Conservation (phyloP, 2,329 filamentous ascomycete species). For the Hansfordia pulvinata region DNA sequence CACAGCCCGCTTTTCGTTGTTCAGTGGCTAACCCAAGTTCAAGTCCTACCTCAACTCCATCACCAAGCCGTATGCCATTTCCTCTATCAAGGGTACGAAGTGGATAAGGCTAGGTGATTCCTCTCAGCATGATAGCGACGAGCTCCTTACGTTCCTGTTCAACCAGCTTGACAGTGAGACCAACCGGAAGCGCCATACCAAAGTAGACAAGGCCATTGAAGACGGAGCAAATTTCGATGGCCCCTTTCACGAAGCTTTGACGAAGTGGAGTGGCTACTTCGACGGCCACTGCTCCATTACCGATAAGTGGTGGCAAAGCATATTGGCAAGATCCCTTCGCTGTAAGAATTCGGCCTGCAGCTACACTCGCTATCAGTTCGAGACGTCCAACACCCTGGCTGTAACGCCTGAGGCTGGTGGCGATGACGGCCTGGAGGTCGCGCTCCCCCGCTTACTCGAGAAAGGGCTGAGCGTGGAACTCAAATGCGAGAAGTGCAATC, state of each 20-base stretch:
- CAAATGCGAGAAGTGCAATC: slow-evolving; percentile 63
- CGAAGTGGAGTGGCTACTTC: slow-evolving; percentile 62
- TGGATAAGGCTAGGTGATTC: slow-evolving; percentile 49
- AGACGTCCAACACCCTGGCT: slow-evolving; percentile 18
- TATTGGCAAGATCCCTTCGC: slow-evolving; percentile 50
- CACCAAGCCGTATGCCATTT: slow-evolving; percentile 30
- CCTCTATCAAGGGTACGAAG: slow-evolving; percentile 11
- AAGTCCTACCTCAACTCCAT: slow-evolving; percentile 53
- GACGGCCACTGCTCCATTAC: slow-evolving; percentile 63
- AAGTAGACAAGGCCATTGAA: slow-evolving; percentile 8
- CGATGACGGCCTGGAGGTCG: slow-evolving; percentile 1
- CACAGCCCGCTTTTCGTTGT: background rate
- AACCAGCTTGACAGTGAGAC: slow-evolving; percentile 78
- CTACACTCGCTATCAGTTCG: slow-evolving; percentile 45
- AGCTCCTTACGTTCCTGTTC: slow-evolving; percentile 75
- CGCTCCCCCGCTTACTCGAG: slow-evolving; percentile 9
- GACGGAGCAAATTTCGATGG: slow-evolving; percentile 10
- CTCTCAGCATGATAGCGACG: slow-evolving; percentile 80
- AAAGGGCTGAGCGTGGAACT: slow-evolving; percentile 58
- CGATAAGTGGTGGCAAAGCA: slow-evolving; percentile 68
- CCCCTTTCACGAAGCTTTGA: slow-evolving; percentile 43
- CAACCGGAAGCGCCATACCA: slow-evolving; percentile 36
- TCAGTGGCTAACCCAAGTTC: slow-evolving; percentile 6
- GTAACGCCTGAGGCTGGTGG: background rate
- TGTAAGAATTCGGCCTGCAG: slow-evolving; percentile 54